phyloP scores from a whole-genome alignment of 2,329 filamentous ascomycete species.

The Onygenales sp. region DNA sequence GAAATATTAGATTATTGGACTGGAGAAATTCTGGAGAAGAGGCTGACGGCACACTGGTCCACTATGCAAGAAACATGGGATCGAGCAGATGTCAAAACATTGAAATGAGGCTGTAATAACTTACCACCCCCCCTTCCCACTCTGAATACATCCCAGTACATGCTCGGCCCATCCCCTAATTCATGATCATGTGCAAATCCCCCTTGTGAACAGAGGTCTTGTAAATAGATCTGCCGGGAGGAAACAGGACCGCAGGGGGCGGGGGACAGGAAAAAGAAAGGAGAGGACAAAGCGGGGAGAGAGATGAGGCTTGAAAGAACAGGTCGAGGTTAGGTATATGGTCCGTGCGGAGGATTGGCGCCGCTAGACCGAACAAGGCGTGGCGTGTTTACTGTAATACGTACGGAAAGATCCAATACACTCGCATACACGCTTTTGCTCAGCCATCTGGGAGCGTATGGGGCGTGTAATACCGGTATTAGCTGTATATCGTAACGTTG shows the following conservation, averaged over 20 bases:
- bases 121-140: not conserved
- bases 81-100: not conserved
- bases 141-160: not conserved
- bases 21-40: not conserved
- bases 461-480: not conserved
- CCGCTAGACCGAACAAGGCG: not conserved
- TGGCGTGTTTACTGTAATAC: not conserved
- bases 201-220: not conserved
- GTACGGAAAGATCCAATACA: not conserved
- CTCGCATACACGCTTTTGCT: not conserved
- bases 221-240: too few relatives aligned
- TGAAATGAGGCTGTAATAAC: not conserved
- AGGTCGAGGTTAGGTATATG: slow-evolving; percentile 1
- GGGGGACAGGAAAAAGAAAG: not conserved
- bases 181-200: not conserved
- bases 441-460: too few relatives aligned
- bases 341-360: not conserved
- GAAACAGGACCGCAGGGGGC: not conserved
- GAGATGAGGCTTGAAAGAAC: not conserved
- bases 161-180: not conserved
- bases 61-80: not conserved
- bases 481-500: not conserved
- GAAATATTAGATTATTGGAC: slow-evolving; percentile 1
- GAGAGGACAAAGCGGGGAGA: not conserved
- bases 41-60: slow-evolving; percentile 1